These are phyloP conservation scores for Zymoseptoria tritici DNA, from an alignment of 2,329 filamentous ascomycete genomes.

Conservation along the genomic window DNA sequence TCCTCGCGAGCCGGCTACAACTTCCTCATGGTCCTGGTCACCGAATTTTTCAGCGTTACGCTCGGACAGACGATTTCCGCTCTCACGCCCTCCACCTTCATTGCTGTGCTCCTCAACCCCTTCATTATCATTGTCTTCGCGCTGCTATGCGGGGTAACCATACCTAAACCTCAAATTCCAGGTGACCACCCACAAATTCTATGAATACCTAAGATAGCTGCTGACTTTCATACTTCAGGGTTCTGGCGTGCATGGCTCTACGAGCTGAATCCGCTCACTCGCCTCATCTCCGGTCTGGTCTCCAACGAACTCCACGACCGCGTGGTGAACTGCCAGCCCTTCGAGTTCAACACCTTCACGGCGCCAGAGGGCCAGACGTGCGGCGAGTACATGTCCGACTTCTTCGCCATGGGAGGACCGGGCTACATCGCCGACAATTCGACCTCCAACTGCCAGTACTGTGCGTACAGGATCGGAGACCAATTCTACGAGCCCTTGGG, in stretches of 20 bases:
- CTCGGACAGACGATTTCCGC: constrained; percentile 70
- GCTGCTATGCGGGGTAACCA: constrained; percentile 81
- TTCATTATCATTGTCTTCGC: constrained; percentile 76
- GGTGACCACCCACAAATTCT: constrained; percentile 13
- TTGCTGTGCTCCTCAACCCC: constrained; percentile 72
- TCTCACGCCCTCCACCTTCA: constrained; percentile 69
- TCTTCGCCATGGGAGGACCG: constrained; percentile 59
- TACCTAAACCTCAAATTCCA: constrained; percentile 70
- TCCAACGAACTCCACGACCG: constrained; percentile 66
- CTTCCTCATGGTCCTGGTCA: constrained; percentile 77
- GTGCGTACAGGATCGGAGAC: constrained; percentile 71
- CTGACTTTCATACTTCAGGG: no score
- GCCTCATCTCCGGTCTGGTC: constrained; percentile 72
- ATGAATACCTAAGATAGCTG: no score
- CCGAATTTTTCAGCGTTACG: constrained; percentile 76
- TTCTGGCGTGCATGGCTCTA: constrained; percentile 80
- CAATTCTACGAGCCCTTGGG: constrained; percentile 66
- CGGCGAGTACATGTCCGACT: constrained; percentile 65
- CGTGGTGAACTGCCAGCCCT: constrained; percentile 51
- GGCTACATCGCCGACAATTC: constrained; percentile 65
- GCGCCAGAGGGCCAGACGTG: constrained; percentile 61
- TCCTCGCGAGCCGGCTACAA: constrained; percentile 70
- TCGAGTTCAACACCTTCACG: constrained; percentile 61
- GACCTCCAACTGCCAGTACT: constrained; percentile 67
- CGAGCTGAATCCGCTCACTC: constrained; percentile 74